A percentile compares a stretch with the other conserved stretches of the same genome.
Evolutionary conservation across 2,329 filamentous ascomycete genomes (phyloP).

Genomic region (Sporothrix pallida): DNA sequence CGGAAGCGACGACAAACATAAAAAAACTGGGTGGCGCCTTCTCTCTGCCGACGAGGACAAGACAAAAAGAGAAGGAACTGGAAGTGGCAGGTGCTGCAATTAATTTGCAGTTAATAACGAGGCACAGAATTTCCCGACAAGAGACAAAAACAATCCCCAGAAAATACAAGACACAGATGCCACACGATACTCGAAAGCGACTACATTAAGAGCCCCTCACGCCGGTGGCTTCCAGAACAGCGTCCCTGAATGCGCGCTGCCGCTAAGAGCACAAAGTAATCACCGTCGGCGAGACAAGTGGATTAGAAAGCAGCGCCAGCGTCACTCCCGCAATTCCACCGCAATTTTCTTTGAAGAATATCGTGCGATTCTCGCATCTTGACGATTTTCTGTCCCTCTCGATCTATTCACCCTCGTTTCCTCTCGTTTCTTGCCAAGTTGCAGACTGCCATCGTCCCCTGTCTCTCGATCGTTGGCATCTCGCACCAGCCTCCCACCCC

Average conservation of each 20-base stretch:
- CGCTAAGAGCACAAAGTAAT: constrained; percentile 2
- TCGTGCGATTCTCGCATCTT: neutral
- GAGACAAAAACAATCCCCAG: neutral
- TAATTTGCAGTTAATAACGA: constrained; percentile 4
- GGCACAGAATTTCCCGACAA: constrained; percentile 17
- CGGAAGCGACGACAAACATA: constrained; percentile 15
- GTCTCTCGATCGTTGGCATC: constrained; percentile 1
- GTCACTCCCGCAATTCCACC: neutral
- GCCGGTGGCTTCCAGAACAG: neutral
- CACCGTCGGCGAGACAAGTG: neutral
- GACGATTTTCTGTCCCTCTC: neutral
- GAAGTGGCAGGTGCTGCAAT: neutral
- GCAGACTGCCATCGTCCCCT: neutral
- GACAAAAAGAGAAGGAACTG: neutral
- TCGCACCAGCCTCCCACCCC: constrained; percentile 15
- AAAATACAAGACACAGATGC: neutral
- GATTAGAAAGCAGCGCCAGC: constrained; percentile 27
- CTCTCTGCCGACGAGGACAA: constrained; percentile 10
- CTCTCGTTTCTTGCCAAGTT: neutral
- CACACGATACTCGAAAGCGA: neutral
- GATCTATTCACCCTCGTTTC: neutral
- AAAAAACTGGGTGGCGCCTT: constrained; percentile 23
- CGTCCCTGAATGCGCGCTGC: neutral
- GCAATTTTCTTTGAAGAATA: constrained; percentile 8
- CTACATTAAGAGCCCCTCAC: neutral